These are phyloP conservation scores for Camptophora hylomeconis DNA, from an alignment of 2,329 filamentous ascomycete genomes.

Conservation along the genomic window DNA sequence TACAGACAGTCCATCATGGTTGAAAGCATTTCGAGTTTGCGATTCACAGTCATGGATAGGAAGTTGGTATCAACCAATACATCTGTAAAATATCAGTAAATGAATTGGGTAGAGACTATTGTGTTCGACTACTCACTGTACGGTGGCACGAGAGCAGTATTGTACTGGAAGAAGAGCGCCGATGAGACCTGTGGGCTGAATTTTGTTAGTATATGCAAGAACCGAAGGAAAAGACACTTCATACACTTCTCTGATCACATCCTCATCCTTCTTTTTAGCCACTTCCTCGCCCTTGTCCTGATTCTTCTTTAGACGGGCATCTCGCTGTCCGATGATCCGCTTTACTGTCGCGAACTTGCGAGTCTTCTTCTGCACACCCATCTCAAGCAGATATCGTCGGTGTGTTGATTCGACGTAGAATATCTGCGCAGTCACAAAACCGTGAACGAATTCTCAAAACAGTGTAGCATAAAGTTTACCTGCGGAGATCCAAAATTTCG, in stretches of 20 bases:
- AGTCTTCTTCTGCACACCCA: constrained; percentile 83
- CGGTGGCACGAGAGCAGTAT: constrained; percentile 71
- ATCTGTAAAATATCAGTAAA: too few relatives aligned
- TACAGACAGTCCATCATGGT: constrained; percentile 90
- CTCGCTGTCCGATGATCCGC: constrained; percentile 66
- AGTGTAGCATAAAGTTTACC: too few relatives aligned
- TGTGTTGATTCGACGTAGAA: too few relatives aligned
- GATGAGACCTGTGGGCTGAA: constrained; percentile 62
- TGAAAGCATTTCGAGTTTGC: constrained; percentile 76
- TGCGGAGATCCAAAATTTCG: too few relatives aligned
- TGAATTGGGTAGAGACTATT: too few relatives aligned
- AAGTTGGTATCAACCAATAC: constrained; percentile 84
- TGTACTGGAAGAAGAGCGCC: constrained; percentile 78
- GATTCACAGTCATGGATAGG: constrained; percentile 76
- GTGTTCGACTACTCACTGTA: too few relatives aligned
- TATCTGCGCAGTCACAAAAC: too few relatives aligned
- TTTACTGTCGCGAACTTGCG: constrained; percentile 82
- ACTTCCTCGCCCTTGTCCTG: constrained; percentile 43
- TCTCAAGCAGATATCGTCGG: too few relatives aligned
- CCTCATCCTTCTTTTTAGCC: constrained; percentile 45
- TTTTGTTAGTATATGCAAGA: constrained; percentile 4
- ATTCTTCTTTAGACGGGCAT: constrained; percentile 74
- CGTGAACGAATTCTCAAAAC: too few relatives aligned
- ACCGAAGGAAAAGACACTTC: constrained; percentile 11
- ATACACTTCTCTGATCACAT: constrained; percentile 62